Conservation (phyloP, 73 alveolate species). For the Effrenium voratum region DNA sequence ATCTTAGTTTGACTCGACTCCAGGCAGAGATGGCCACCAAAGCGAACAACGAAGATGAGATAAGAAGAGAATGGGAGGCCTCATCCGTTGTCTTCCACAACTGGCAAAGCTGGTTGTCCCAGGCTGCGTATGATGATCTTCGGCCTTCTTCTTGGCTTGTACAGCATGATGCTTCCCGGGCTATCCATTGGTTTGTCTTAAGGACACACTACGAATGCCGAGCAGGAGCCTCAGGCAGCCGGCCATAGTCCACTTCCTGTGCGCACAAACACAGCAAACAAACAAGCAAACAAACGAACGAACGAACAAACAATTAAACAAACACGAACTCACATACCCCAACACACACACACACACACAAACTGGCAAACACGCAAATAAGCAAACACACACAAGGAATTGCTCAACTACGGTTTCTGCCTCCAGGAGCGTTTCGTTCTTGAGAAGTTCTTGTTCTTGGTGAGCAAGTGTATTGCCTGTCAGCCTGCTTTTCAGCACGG, state of each 20-base stretch:
- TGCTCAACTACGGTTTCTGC: too few species aligned
- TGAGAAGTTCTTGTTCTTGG: too few species aligned
- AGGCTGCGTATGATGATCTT: constrained; percentile 63
- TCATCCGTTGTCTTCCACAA: neutral
- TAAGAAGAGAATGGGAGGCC: constrained; percentile 65
- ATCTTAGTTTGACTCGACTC: neutral
- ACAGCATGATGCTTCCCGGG: neutral
- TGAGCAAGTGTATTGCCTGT: too few species aligned
- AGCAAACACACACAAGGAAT: too few species aligned
- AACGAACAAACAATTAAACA: too few species aligned
- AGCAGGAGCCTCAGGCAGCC: neutral
- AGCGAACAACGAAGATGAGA: constrained; percentile 69
- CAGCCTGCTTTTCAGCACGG: neutral
- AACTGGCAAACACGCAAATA: too few species aligned
- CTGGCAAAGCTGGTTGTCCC: neutral
- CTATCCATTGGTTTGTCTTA: neutral
- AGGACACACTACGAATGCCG: constrained; percentile 61
- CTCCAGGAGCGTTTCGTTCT: too few species aligned
- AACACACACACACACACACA: too few species aligned
- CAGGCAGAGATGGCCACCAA: constrained; percentile 65
- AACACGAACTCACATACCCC: too few species aligned
- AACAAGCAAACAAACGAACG: too few species aligned
- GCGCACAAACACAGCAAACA: too few species aligned
- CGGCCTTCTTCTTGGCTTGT: neutral
- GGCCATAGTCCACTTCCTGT: too few species aligned